Evolutionary conservation across 2,329 filamentous ascomycete species (phyloP).

Genomic region (Diaporthe velutina): DNA sequence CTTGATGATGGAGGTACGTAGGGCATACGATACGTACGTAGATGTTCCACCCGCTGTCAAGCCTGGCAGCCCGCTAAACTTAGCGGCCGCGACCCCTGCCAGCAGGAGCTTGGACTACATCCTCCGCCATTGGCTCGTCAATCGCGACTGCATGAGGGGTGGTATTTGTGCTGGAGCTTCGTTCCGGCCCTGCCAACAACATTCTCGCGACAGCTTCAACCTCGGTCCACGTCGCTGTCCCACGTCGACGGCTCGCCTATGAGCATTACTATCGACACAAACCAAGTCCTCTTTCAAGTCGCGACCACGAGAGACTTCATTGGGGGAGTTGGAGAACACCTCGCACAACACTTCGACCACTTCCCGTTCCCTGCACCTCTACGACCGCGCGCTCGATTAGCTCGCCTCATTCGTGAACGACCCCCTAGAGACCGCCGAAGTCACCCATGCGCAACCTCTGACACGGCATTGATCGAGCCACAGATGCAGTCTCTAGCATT

Average conservation of each 20-base stretch:
- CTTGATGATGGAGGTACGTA: too few relatives aligned
- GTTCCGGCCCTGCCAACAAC: neutral
- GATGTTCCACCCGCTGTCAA: conserved; percentile 2
- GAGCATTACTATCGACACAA: neutral
- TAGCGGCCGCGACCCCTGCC: conserved; percentile 25
- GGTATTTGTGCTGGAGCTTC: neutral
- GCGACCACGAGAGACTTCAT: neutral
- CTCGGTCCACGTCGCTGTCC: neutral
- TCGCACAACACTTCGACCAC: neutral
- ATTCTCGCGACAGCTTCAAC: conserved; percentile 15
- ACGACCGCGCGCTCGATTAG: too few relatives aligned
- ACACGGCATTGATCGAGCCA: neutral
- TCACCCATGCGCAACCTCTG: neutral
- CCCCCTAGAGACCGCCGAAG: neutral
- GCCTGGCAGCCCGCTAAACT: conserved; percentile 15
- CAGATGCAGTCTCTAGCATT: neutral
- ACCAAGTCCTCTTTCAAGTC: too few relatives aligned
- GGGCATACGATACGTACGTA: neutral
- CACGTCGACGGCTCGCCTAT: neutral
- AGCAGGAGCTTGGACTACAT: neutral
- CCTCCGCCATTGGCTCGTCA: conserved; percentile 29
- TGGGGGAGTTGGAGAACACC: too few relatives aligned
- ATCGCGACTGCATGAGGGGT: conserved; percentile 20
- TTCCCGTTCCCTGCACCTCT: neutral
- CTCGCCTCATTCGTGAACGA: too few relatives aligned